A percentile compares a stretch with the other conserved stretches of the same genome.
Evolutionary conservation across 73 alveolate genomes (phyloP).

Genomic region (Stentor coeruleus): DNA sequence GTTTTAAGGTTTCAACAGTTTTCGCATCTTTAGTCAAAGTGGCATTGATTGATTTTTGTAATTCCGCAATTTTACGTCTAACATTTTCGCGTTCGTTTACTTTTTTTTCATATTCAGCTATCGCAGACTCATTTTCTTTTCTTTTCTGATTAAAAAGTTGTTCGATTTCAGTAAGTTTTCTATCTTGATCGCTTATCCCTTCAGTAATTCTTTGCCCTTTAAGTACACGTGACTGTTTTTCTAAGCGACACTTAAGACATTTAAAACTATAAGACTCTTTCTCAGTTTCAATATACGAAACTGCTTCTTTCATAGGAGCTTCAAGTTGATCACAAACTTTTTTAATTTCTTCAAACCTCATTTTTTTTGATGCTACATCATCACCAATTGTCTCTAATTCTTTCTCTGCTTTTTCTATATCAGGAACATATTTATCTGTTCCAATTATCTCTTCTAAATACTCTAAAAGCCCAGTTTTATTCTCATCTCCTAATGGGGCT

Average conservation of each 20-base stretch:
- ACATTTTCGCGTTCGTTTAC: neutral
- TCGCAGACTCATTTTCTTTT: slow-evolving; percentile 61
- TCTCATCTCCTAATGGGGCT: slow-evolving; percentile 53
- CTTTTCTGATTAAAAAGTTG: slow-evolving; percentile 58
- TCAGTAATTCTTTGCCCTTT: slow-evolving; percentile 58
- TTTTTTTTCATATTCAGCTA: slow-evolving; percentile 26
- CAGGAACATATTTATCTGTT: slow-evolving; percentile 57
- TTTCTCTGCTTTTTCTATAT: slow-evolving; percentile 58
- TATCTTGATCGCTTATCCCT: slow-evolving; percentile 34
- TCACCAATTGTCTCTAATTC: slow-evolving; percentile 65
- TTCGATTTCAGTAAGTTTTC: slow-evolving; percentile 46
- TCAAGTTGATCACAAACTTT: slow-evolving; percentile 61
- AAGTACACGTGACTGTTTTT: slow-evolving; percentile 47
- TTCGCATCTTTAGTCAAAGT: slow-evolving; percentile 28
- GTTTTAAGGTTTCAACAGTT: slow-evolving; percentile 31
- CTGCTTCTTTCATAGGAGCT: slow-evolving; percentile 61
- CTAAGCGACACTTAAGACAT: slow-evolving; percentile 49
- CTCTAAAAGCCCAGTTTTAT: slow-evolving; percentile 78
- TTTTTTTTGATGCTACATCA: slow-evolving; percentile 38
- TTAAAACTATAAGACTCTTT: slow-evolving; percentile 49
- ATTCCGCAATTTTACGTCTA: slow-evolving; percentile 27
- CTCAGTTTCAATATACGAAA: slow-evolving; percentile 36
- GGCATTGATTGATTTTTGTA: slow-evolving; percentile 40
- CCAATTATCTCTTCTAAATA: slow-evolving; percentile 85
- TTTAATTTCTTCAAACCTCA: slow-evolving; percentile 51